These are phyloP conservation scores for Podospora pseudoanserina DNA, from an alignment of 495 filamentous ascomycete genomes.

Conservation along the genomic window DNA sequence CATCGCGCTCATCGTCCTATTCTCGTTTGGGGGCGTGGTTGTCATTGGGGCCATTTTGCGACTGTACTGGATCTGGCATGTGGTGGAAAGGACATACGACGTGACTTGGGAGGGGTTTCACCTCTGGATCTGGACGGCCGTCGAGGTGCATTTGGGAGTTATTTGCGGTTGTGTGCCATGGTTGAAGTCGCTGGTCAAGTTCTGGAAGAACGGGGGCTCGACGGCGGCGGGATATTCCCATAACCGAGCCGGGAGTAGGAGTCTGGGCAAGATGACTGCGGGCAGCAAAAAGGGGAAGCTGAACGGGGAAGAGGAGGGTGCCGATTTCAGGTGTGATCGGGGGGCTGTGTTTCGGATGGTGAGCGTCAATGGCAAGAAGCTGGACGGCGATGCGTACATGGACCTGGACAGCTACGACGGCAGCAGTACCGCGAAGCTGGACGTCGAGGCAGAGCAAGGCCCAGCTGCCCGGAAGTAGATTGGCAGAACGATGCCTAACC, in stretches of 20 bases:
- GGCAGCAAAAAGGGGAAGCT: background rate
- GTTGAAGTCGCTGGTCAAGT: slow-evolving; percentile 33
- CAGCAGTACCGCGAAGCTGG: slow-evolving; percentile 3
- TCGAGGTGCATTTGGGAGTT: slow-evolving; percentile 42
- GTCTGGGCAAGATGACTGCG: background rate
- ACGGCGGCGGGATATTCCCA: slow-evolving; percentile 3
- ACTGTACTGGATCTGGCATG: slow-evolving; percentile 28
- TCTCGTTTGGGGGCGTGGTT: slow-evolving; percentile 27
- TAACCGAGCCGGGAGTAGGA: background rate
- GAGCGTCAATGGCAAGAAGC: slow-evolving; percentile 10
- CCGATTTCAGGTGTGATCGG: slow-evolving; percentile 3
- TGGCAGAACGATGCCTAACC: background rate
- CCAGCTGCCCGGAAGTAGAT: background rate
- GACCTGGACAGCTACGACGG: slow-evolving; percentile 13
- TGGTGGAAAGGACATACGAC: slow-evolving; percentile 32
- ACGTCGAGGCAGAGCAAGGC: background rate
- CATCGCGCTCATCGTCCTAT: slow-evolving; percentile 26
- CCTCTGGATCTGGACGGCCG: slow-evolving; percentile 40
- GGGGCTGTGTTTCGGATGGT: slow-evolving; percentile 12
- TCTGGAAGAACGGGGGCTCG: slow-evolving; percentile 13
- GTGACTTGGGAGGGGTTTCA: slow-evolving; percentile 40
- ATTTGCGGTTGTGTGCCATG: slow-evolving; percentile 41
- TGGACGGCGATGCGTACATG: slow-evolving; percentile 6
- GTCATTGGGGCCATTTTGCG: slow-evolving; percentile 23
- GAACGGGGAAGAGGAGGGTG: background rate